Evolutionary conservation across 2,329 filamentous ascomycete genomes (phyloP).

Genomic region (Nannizziopsis arthrosporioides): DNA sequence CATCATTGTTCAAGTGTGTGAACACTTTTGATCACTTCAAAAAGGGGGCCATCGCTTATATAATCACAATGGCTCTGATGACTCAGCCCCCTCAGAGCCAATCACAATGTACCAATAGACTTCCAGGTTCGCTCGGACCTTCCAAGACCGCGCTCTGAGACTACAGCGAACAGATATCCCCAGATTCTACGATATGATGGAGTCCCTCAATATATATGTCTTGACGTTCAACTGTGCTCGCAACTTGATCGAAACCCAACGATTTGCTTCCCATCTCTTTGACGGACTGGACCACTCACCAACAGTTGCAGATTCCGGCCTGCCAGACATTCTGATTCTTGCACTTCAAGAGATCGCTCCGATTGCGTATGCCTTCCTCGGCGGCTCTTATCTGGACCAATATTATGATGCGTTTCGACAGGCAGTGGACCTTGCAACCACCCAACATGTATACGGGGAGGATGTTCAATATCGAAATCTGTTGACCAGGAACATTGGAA

Average conservation of each 20-base stretch:
- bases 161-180: neutral
- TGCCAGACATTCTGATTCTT: slow-evolving; percentile 56
- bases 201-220: slow-evolving; percentile 42
- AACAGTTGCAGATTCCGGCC: slow-evolving; percentile 39
- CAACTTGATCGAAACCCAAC: slow-evolving; percentile 53
- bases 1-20: no score
- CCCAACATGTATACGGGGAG: slow-evolving; percentile 6
- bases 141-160: no score
- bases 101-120: no score
- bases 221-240: slow-evolving; percentile 86
- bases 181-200: neutral
- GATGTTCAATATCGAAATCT: slow-evolving; percentile 55
- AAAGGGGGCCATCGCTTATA: no score
- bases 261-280: slow-evolving; percentile 62
- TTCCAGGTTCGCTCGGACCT: no score
- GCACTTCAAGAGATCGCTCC: slow-evolving; percentile 82
- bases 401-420: slow-evolving; percentile 63
- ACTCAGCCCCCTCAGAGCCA: no score
- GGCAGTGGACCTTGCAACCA: slow-evolving; percentile 56
- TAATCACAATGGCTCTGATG: no score
- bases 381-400: slow-evolving; percentile 62
- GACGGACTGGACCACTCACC: slow-evolving; percentile 40
- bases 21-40: no score
- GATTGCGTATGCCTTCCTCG: slow-evolving; percentile 71
- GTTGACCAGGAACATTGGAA: slow-evolving; percentile 63